Base-by-base conservation (phyloP, 208 protist species). In the Tritrichomonas foetus region DNA sequence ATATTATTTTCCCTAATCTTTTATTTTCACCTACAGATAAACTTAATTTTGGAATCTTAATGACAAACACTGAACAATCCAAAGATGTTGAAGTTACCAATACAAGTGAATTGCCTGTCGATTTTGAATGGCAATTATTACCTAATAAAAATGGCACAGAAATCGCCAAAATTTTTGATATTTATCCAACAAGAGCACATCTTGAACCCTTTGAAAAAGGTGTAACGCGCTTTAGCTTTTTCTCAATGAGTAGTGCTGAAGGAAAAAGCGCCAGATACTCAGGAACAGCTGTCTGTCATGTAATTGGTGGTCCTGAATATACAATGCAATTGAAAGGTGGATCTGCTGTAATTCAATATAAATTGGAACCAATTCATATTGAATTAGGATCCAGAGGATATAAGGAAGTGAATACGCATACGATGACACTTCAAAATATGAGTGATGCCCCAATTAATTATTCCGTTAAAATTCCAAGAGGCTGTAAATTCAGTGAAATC, bases 291-390 rank as follows among this genome's bases (percentile, higher is more conserved):
- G 47, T 89, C 20, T 89, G 78, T 39, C 78, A 89, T 57, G 78
- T 89, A 11, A 89, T 39, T 22, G 78, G 78, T 20, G 78, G 78
- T 11, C 78, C 78, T 61, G 78, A 89, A n/a, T 89, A 89, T 39
- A 39, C 30, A 16, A 89, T 89, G 47, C 25, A 89, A n/a, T 50
- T 89, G 2, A 49, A 53, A 44, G 78, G 78, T 0, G 78, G 47
- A 22, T 89, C 78, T 0, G 78, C 78, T 3, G 30, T 33, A 20
- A 89, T 89, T 39, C 41, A 89, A 57, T 89, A 89, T 50, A 89
- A 89, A 50, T 14, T 89, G 16, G 78, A 89, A 39, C 41, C 78
- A 39, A 5, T 53, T 39, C 41, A 89, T 53, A 57, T 89, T 16
- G 47, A 89, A 53, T 36, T 89, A 8, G 78, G 78, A 33, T 14